These are phyloP conservation scores for Diplodia intermedia DNA, from an alignment of 2,329 filamentous ascomycete species.

Conservation along the genomic window DNA sequence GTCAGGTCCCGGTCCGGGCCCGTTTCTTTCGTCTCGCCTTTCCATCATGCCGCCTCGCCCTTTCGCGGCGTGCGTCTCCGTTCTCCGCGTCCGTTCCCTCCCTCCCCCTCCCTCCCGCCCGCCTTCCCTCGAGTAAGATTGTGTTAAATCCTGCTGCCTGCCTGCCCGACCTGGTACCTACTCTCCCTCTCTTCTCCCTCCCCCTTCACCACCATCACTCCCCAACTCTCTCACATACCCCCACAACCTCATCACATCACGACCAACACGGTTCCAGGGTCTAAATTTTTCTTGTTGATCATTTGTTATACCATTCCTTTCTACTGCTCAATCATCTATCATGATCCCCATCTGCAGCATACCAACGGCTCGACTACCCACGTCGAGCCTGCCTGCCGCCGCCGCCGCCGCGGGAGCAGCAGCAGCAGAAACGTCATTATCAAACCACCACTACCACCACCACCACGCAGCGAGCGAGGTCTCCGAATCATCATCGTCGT, in stretches of 20 bases:
- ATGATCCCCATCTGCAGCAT: constrained; percentile 29
- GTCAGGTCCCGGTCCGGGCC: too few species aligned
- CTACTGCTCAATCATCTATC: background rate
- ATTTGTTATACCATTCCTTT: background rate
- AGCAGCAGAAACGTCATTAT: background rate
- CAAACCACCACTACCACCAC: background rate
- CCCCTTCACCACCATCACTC: background rate
- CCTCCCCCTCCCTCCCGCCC: background rate
- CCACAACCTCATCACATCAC: background rate
- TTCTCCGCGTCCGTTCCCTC: too few species aligned
- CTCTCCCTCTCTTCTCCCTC: background rate
- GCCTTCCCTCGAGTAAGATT: background rate
- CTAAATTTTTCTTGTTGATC: background rate
- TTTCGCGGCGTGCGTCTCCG: too few species aligned
- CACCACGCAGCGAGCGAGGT: background rate
- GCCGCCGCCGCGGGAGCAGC: background rate
- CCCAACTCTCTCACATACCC: background rate
- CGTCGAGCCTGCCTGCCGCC: background rate
- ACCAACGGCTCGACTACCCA: background rate
- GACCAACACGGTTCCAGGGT: background rate
- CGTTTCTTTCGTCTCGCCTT: too few species aligned
- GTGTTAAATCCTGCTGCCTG: constrained; percentile 19
- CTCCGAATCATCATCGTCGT: background rate
- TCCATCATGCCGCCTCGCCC: too few species aligned
- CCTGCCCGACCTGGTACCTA: background rate